Base-by-base conservation (phyloP, 495 filamentous ascomycete genomes). In the Neurospora sp. region DNA sequence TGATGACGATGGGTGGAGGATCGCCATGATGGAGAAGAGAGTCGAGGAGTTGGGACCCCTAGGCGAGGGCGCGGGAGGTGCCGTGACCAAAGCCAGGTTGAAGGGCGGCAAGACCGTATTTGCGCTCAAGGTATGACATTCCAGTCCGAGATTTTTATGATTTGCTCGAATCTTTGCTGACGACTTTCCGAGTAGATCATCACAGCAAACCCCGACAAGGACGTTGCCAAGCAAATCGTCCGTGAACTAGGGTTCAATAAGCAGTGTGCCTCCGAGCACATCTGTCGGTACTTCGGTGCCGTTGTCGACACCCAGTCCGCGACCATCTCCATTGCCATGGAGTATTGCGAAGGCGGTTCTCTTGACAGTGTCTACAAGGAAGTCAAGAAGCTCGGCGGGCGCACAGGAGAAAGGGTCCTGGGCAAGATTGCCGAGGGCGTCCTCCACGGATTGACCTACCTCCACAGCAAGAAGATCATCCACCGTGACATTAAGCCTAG, bases 401-500 rank as follows among this genome's bases (percentile, higher is more conserved):
- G 96, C 20, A 98, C 95, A 0, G 96, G 96, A 73, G 96, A 99
- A 83, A 98, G 98, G 78, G 96, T 99, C 9, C 85, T 99, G n/a
- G 96, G 96, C 68, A 99, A 98, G 84, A 91, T 98, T 66, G 94
- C 96, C 53, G 96, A 98, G 81, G 96, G 94, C 42, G 94, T 99
- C 11, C 86, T 99, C 70, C 93, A 94, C 76, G 96, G 96, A 31
- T 83, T 99, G 74, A 98, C 94, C 11, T 99, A 99, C 82, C 89
- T 99, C n/a, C 93, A 98, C 83, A 89, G 90, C 81, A 91, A 93
- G 78, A 95, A 97, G 82, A 99, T 99, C 82, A 98, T 99, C 76
- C 96, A 99, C 82, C 90, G 96, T 87, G 96, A 99, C 81, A 98
- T 99, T 86, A 99, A 99, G 82, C 96, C 96, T 5, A 96, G 93